Conservation (phyloP, 306 rosid species). For the Lathyrus oleraceus region DNA sequence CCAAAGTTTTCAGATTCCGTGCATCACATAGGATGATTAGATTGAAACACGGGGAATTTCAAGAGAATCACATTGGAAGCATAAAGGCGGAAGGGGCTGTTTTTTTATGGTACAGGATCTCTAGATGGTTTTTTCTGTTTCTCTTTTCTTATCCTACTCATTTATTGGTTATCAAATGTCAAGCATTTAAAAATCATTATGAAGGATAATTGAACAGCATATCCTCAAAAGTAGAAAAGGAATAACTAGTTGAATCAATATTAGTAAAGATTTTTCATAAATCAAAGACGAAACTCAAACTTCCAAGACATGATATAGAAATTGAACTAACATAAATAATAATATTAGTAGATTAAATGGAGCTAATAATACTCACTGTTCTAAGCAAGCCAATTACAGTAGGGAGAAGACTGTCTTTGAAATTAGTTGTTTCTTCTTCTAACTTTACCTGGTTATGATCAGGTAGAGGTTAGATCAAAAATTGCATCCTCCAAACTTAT, state of each 20-base stretch:
- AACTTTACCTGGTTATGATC: conserved; percentile 59
- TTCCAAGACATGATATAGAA: conserved; percentile 14
- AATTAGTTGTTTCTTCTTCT: conserved; percentile 73
- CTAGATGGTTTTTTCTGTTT: not conserved
- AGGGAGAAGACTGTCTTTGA: conserved; percentile 88
- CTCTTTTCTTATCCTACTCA: conserved; percentile 10
- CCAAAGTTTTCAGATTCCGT: not conserved
- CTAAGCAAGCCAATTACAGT: conserved; percentile 91
- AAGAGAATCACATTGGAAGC: conserved; percentile 22
- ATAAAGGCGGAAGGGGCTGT: conserved; percentile 5
- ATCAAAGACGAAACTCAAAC: conserved; percentile 29
- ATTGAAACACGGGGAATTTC: conserved; percentile 13
- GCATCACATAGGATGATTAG: not conserved
- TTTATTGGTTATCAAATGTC: conserved; percentile 3
- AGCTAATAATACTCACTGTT: conserved; percentile 75
- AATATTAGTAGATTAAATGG: conserved; percentile 12
- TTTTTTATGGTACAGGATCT: conserved; percentile 20
- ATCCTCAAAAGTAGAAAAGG: conserved; percentile 33
- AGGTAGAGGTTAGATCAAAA: conserved; percentile 42
- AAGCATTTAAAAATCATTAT: not conserved
- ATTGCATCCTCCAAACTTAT: conserved; percentile 30
- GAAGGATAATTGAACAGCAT: conserved; percentile 18
- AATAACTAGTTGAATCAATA: conserved; percentile 12
- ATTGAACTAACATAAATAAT: conserved; percentile 19
- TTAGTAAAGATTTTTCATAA: conserved; percentile 21